Evolutionary conservation across 2,329 filamentous ascomycete species (phyloP), one percentile per base, ranked within the genome.

Genomic region (Xylaria sp.): DNA sequence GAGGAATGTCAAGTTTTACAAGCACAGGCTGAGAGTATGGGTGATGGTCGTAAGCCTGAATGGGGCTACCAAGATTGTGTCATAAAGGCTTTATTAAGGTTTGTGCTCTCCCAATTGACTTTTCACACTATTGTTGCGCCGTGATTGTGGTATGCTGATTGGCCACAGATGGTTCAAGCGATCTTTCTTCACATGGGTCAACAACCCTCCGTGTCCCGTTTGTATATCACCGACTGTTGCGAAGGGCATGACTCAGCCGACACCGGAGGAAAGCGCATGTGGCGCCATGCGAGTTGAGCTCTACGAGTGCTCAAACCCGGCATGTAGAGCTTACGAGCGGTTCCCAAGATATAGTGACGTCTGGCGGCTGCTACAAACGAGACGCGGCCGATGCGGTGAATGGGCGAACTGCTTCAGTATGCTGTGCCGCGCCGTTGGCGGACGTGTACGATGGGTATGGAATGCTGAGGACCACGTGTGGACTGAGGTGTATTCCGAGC

Each of bases 401-500:
- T 98, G 96, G 94, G 94, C 94, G 73, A 98, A 98, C 82, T 98
- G 94, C 86, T 99, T 99, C 83, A 95, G 92, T 83, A 98, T 98
- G 96, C 87, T 99, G 62, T 98, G 95, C 84, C 90, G 95, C 69
- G 96, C 96, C 4, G 90, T 98, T 15, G 95, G 95, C 59, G 93
- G 92, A 69, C 89, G 95, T 70, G 94, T 98, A 28, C 90, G 96
- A 77, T 99, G 96, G 96, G 92, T 99, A 12, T 99, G 96, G 96
- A 98, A 98, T 75, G 91, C 92, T 36, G 96, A 98, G 81, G 96
- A 98, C 79, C 93, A 98, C 78, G 93, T 98, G 31, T 99, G 96
- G 96, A 97, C 94, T 0, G 96, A 98, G 77, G 92, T 98, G 15
- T 99, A 97, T 83, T 98, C 94, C 2, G 93, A 96, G 71, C 94